A percentile compares a stretch with the other conserved stretches of the same genome.
Conservation (phyloP, 805 yeast genomes). For the Myxozyma neglecta region DNA sequence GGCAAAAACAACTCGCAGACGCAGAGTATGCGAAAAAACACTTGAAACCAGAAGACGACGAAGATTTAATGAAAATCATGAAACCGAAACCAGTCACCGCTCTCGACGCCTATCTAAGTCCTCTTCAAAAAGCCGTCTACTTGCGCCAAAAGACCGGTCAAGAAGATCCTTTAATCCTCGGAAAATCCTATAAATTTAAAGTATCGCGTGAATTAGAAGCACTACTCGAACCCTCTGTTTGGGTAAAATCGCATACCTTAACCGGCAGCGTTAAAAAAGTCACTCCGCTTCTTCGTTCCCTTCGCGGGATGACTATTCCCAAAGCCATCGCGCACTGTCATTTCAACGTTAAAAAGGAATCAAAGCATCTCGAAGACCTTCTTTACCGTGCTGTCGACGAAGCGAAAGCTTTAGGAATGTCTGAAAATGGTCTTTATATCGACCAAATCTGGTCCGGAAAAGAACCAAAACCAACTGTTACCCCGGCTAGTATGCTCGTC, state of each 20-base stretch:
- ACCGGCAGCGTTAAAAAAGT: conserved; percentile 89
- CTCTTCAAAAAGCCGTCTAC: conserved; percentile 27
- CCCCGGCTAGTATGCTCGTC: conserved; percentile 68
- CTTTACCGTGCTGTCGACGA: conserved; percentile 71
- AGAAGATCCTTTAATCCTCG: conserved; percentile 35
- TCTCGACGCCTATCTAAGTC: conserved; percentile 18
- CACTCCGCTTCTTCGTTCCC: conserved; percentile 71
- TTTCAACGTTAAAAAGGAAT: conserved; percentile 75
- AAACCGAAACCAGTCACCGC: conserved; percentile 20
- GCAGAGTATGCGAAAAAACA: not conserved
- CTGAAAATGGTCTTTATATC: conserved; percentile 64
- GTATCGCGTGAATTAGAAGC: conserved; percentile 68
- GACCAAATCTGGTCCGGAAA: conserved; percentile 89
- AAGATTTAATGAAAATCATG: conserved; percentile 16
- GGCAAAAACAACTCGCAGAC: not conserved
- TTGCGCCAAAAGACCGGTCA: conserved; percentile 19
- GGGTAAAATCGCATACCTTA: conserved; percentile 73
- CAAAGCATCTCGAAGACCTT: conserved; percentile 75
- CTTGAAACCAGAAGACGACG: conserved; percentile 22
- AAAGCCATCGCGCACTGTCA: conserved; percentile 91
- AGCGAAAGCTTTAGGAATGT: conserved; percentile 59
- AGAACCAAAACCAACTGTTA: conserved; percentile 55
- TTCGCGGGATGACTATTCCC: conserved; percentile 67
- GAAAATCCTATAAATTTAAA: conserved; percentile 54
- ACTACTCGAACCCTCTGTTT: conserved; percentile 84